phyloP scores from a whole-genome alignment of 108 stramenopile genomes.

The Fistulifera solaris region DNA sequence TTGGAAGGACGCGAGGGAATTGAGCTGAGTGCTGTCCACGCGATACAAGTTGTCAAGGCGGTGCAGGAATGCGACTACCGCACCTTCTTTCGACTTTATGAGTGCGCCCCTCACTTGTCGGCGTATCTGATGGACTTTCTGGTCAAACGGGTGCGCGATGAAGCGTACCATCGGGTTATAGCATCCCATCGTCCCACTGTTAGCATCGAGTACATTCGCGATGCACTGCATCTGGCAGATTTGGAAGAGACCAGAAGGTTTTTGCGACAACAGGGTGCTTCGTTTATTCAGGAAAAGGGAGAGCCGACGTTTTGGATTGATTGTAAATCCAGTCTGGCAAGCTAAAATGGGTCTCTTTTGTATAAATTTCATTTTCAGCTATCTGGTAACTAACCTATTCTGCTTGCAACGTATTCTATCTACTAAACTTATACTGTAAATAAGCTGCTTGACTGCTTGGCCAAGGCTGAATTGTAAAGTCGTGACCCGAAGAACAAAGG shows the following conservation, averaged over 20 bases:
- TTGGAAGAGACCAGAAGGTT: slow-evolving; percentile 41
- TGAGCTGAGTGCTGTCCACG: slow-evolving; percentile 12
- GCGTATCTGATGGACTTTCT: slow-evolving; percentile 56
- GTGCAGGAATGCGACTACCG: slow-evolving; percentile 29
- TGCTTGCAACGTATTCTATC: too few species aligned
- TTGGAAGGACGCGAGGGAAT: not conserved
- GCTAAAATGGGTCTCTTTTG: too few species aligned
- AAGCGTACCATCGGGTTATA: slow-evolving; percentile 35
- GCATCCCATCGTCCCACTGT: slow-evolving; percentile 38
- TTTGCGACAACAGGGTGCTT: slow-evolving; percentile 34
- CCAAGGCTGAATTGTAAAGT: too few species aligned
- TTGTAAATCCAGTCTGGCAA: slow-evolving; percentile 28
- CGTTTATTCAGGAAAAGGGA: slow-evolving; percentile 20
- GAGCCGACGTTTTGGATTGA: slow-evolving; percentile 36
- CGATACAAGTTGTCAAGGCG: slow-evolving; percentile 31
- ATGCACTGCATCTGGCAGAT: slow-evolving; percentile 27
- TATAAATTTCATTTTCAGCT: too few species aligned
- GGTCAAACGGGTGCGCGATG: slow-evolving; percentile 34
- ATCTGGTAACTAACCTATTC: too few species aligned
- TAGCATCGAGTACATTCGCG: slow-evolving; percentile 33
- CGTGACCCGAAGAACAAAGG: too few species aligned
- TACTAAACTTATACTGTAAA: too few species aligned
- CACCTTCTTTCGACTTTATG: slow-evolving; percentile 42
- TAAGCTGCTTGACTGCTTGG: too few species aligned
- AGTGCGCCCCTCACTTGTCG: slow-evolving; percentile 42